These are phyloP conservation scores for Pezicula carpinea DNA, from an alignment of 2,329 filamentous ascomycete genomes.

Conservation along the genomic window DNA sequence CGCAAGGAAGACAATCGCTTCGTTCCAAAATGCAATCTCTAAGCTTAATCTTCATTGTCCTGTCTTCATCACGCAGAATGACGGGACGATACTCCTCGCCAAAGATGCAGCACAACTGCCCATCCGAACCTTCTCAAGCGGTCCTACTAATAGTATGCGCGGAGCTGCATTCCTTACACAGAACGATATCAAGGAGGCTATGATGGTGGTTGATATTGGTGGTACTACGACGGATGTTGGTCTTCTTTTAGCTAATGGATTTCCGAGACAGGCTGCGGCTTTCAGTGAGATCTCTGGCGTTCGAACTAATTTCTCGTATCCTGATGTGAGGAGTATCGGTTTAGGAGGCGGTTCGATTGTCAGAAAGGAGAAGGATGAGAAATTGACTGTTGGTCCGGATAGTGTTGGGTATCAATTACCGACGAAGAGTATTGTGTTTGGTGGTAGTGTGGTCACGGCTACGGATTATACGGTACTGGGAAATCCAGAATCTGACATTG, in stretches of 20 bases:
- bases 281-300: constrained; percentile 53
- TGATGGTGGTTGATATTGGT: constrained; percentile 52
- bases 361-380: constrained; percentile 33
- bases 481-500: constrained; percentile 4
- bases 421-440: constrained; percentile 44
- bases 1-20: constrained; percentile 47
- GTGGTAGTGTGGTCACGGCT: constrained; percentile 48
- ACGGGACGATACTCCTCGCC: constrained; percentile 52
- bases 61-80: constrained; percentile 57
- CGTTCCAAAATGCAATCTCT: constrained; percentile 46
- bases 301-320: constrained; percentile 51
- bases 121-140: constrained; percentile 55
- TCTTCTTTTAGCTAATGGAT: constrained; percentile 48
- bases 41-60: constrained; percentile 46
- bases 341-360: constrained; percentile 48
- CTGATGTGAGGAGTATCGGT: constrained; percentile 49
- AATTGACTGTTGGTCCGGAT: constrained; percentile 49
- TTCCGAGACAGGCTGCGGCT: constrained; percentile 52
- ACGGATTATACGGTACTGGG: constrained; percentile 47
- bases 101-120: constrained; percentile 47
- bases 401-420: constrained; percentile 48
- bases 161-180: constrained; percentile 54
- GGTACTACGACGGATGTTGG: constrained; percentile 56
- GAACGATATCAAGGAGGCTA: constrained; percentile 26
- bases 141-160: constrained; percentile 57